Evolutionary conservation across 106 monocot species (phyloP).

Genomic region (Xerophyta viscosa): DNA sequence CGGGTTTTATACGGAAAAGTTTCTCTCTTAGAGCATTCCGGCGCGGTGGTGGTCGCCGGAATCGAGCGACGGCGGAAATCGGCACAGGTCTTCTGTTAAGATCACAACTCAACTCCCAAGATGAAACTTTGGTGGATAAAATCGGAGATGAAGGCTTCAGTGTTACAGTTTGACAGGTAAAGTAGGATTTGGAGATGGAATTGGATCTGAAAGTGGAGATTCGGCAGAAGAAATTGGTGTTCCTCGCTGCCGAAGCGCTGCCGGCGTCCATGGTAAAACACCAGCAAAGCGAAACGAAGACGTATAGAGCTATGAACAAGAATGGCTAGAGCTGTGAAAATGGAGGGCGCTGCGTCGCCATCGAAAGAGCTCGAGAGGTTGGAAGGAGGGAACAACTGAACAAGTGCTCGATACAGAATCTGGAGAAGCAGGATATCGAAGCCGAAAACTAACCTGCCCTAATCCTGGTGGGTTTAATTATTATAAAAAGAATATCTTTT

Average conservation of each 20-base stretch:
- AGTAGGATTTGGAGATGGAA: neutral
- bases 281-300: too few relatives aligned
- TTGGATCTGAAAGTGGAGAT: conserved; percentile 2
- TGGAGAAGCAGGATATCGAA: too few relatives aligned
- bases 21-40: conserved; percentile 59
- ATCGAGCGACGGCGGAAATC: conserved; percentile 5
- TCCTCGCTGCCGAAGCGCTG: neutral
- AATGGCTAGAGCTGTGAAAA: neutral
- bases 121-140: conserved; percentile 14
- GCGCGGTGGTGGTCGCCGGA: conserved; percentile 16
- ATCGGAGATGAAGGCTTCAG: neutral
- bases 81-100: neutral
- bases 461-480: too few relatives aligned
- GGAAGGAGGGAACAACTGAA: too few relatives aligned
- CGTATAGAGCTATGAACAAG: neutral
- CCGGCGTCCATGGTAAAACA: conserved; percentile 7
- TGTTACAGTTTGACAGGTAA: too few relatives aligned
- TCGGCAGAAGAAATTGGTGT: conserved; percentile 23
- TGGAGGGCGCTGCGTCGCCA: too few relatives aligned
- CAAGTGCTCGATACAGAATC: too few relatives aligned
- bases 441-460: too few relatives aligned
- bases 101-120: neutral
- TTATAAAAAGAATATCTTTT: too few relatives aligned
- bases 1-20: conserved; percentile 9
- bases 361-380: too few relatives aligned